These are phyloP conservation scores for Penicillium sclerotiorum DNA, from an alignment of 2,329 filamentous ascomycete genomes.

Conservation along the genomic window DNA sequence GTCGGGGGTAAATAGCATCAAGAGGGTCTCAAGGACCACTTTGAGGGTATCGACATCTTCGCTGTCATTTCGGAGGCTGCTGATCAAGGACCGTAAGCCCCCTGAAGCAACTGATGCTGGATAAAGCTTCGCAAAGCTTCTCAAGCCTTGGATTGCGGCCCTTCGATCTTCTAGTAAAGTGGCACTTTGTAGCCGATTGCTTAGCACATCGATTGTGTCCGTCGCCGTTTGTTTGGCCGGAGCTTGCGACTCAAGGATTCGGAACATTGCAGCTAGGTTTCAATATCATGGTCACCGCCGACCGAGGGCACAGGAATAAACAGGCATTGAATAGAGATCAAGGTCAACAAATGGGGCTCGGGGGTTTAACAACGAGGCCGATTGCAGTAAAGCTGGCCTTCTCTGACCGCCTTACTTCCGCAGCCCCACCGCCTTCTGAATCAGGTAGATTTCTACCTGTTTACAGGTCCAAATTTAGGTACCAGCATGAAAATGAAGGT, in stretches of 20 bases:
- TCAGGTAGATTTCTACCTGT: background rate
- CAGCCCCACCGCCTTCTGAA: slow-evolving; percentile 1
- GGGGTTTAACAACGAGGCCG: slow-evolving; percentile 5
- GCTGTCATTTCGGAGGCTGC: slow-evolving; percentile 79
- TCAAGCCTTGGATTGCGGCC: slow-evolving; percentile 85
- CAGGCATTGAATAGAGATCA: slow-evolving; percentile 32
- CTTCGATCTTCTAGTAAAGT: slow-evolving; percentile 93
- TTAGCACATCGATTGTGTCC: slow-evolving; percentile 89
- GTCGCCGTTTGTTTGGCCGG: slow-evolving; percentile 95
- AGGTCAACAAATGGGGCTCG: slow-evolving; percentile 7
- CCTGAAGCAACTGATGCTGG: slow-evolving; percentile 94
- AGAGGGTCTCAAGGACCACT: slow-evolving; percentile 87
- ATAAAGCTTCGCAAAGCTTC: slow-evolving; percentile 95
- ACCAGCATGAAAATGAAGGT: background rate
- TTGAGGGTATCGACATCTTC: slow-evolving; percentile 97
- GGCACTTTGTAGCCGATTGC: slow-evolving; percentile 81
- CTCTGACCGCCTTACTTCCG: slow-evolving; percentile 5
- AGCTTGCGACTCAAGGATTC: slow-evolving; percentile 68
- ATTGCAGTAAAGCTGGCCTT: slow-evolving; percentile 25
- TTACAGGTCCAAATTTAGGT: background rate
- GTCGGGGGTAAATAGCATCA: slow-evolving; percentile 84
- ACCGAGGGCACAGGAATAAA: slow-evolving; percentile 28
- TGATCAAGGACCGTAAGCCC: slow-evolving; percentile 84
- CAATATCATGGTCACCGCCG: slow-evolving; percentile 46
- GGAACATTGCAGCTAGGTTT: slow-evolving; percentile 49